Conservation (phyloP, 73 alveolate species). For the Tetrahymena borealis region DNA sequence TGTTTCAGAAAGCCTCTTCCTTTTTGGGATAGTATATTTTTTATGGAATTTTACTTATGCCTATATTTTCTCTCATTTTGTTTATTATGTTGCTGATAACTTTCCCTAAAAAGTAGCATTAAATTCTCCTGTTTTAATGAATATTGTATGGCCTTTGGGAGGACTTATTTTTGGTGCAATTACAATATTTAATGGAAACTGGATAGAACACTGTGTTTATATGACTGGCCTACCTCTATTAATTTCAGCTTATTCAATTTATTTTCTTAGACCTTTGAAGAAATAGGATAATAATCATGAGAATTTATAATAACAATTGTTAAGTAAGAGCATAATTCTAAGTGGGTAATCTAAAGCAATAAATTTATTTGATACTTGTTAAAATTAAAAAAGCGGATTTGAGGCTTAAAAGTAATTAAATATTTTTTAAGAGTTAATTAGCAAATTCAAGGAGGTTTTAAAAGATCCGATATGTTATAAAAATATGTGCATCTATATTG, state of each 20-base stretch:
- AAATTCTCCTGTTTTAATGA: background rate
- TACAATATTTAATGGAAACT: background rate
- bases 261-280: background rate
- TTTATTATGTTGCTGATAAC: background rate
- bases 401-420: background rate
- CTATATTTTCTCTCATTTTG: background rate
- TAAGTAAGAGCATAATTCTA: no score
- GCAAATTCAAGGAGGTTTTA: background rate
- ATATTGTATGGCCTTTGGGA: background rate
- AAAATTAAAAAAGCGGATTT: background rate
- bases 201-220: background rate
- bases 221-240: background rate
- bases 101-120: background rate
- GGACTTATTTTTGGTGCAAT: background rate
- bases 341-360: no score
- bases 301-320: background rate
- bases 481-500: background rate
- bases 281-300: background rate
- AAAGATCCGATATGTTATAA: background rate
- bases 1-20: background rate
- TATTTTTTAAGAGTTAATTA: background rate
- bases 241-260: background rate
- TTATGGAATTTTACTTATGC: background rate
- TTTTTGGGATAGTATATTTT: background rate
- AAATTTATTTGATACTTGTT: no score